A percentile compares a stretch with the other conserved stretches of the same genome.
Evolutionary conservation across 2,329 filamentous ascomycete species (phyloP).

Genomic region (Diaporthe sp.): DNA sequence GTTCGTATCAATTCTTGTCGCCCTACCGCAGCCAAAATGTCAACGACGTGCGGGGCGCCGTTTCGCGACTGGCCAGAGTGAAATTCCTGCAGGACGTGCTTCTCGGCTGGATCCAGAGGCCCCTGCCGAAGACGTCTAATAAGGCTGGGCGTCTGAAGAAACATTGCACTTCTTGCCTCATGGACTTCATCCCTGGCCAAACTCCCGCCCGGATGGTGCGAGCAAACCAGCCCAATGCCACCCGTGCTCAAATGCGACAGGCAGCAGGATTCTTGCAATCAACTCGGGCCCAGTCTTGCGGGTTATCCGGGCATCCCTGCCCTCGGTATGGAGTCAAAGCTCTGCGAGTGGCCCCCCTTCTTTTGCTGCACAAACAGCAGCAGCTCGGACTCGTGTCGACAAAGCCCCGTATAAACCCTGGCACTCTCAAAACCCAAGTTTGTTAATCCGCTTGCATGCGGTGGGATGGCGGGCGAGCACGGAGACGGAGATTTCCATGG

Average conservation of each 20-base stretch:
- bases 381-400: conserved; percentile 23
- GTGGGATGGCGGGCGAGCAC: conserved; percentile 20
- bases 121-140: conserved; percentile 16
- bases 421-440: background rate
- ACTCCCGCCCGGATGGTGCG: background rate
- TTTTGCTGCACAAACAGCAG: background rate
- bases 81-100: background rate
- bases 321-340: conserved; percentile 14
- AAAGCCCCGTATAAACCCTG: conserved; percentile 16
- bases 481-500: conserved; percentile 28
- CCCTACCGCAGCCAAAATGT: conserved; percentile 10
- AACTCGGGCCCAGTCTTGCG: background rate
- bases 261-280: conserved; percentile 20
- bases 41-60: background rate
- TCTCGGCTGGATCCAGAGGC: conserved; percentile 11
- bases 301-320: conserved; percentile 11
- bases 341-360: background rate
- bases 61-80: conserved; percentile 27
- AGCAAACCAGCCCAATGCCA: background rate
- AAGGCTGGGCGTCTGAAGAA: conserved; percentile 28
- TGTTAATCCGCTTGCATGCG: conserved; percentile 1
- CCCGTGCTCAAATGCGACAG: conserved; percentile 7
- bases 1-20: conserved; percentile 25
- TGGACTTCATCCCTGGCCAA: background rate
- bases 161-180: conserved; percentile 20